Conservation (phyloP, 1,139 yeast genomes). For the Sugiyamaella paludigena region DNA sequence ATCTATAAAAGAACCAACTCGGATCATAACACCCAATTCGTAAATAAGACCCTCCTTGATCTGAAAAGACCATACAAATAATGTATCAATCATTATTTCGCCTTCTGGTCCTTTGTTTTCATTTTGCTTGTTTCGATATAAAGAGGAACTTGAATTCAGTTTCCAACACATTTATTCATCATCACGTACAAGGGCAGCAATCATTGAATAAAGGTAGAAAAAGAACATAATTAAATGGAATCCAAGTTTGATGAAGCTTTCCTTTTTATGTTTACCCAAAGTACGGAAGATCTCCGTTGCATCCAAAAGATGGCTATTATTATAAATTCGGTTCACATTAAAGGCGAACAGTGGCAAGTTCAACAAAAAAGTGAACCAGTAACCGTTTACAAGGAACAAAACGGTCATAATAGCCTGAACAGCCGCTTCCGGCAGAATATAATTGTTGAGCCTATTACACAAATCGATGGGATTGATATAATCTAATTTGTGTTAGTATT, state of each 20-base stretch:
- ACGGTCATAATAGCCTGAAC: constrained; percentile 72
- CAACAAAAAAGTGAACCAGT: constrained; percentile 86
- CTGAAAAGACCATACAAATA: no score
- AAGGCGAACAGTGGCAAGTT: constrained; percentile 83
- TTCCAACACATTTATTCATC: constrained; percentile 23
- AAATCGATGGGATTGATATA: constrained; percentile 96
- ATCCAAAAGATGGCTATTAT: constrained; percentile 74
- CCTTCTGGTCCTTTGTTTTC: no score
- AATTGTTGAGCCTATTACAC: constrained; percentile 86
- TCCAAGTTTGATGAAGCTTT: constrained; percentile 84
- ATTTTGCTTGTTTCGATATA: no score
- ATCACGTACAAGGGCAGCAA: constrained; percentile 85
- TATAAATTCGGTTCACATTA: constrained; percentile 29
- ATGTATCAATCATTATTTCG: no score
- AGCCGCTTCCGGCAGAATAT: constrained; percentile 88
- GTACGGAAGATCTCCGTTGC: constrained; percentile 98
- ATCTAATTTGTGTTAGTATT: constrained; percentile 42
- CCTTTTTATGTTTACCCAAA: constrained; percentile 87
- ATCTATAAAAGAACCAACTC: no score
- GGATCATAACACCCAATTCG: no score
- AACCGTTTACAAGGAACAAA: constrained; percentile 80
- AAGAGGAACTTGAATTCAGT: no score
- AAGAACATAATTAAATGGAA: constrained; percentile 90
- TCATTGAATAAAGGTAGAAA: constrained; percentile 94
- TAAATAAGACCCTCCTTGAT: no score